Evolutionary conservation across 345 rosid species (phyloP).

Genomic region (Lumnitzera littorea): DNA sequence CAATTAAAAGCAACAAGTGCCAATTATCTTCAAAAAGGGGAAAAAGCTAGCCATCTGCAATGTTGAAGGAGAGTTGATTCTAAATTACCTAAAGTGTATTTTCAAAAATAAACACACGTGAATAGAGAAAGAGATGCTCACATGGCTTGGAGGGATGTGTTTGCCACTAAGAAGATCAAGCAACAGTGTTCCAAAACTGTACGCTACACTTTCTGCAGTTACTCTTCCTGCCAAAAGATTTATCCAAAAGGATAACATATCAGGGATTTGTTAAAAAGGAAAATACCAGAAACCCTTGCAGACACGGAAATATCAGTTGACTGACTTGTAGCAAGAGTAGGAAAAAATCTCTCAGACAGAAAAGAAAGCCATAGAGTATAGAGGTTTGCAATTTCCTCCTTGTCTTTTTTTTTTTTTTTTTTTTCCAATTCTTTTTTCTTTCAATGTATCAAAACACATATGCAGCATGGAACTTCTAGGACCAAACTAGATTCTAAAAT

Average conservation of each 20-base stretch:
- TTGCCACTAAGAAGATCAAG: slow-evolving; percentile 43
- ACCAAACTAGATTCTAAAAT: neutral
- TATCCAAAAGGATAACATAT: neutral
- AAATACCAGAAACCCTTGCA: neutral
- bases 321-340: too few relatives aligned
- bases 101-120: neutral
- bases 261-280: neutral
- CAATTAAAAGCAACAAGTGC: too few relatives aligned
- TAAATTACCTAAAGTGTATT: too few relatives aligned
- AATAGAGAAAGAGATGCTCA: slow-evolving; percentile 11
- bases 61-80: too few relatives aligned
- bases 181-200: slow-evolving; percentile 39
- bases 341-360: too few relatives aligned
- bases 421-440: neutral
- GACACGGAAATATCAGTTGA: too few relatives aligned
- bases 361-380: too few relatives aligned
- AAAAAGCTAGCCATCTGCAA: too few relatives aligned
- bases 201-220: slow-evolving; percentile 37
- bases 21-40: too few relatives aligned
- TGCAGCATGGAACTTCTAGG: neutral
- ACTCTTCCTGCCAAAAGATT: slow-evolving; percentile 30
- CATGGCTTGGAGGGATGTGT: slow-evolving; percentile 44
- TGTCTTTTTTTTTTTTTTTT: too few relatives aligned
- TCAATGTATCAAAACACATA: neutral
- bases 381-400: too few relatives aligned